Evolutionary conservation across 768 basidiomycete genomes (phyloP), one percentile per base, ranked within the genome.

Genomic region (Sistotremastrum niveocremeum): DNA sequence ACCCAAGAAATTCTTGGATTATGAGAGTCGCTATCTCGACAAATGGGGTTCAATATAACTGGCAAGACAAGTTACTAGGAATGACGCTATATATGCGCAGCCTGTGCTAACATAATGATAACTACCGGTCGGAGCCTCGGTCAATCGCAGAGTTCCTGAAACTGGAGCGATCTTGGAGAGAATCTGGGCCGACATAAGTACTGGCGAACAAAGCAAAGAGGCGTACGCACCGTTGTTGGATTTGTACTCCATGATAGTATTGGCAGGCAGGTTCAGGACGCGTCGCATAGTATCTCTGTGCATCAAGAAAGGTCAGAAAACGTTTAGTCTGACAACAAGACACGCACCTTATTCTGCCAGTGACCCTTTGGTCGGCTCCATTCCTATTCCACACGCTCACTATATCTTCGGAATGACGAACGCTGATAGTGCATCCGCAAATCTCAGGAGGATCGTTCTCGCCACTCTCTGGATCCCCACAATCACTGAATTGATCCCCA

Each of bases 361-460:
- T 77, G 33, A 83, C 71, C 54, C 79, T 83, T 12, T 69, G 61
- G 54, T 93, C 86, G 5, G 69, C 76, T 53, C 89, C 90, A 47
- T 80, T 71, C 53, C 81, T 76, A 58, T 93, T 91, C 94, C 94
- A 98, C 20, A 98, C 57, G 53, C 82, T 85, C 46, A 98, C 69
- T 50, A 97, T 94, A 58, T 97, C 94, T 67, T 98, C 94, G 52
- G 77, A 84, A 64, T 86, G 83, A 54, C 94, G 66, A 46, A 94
- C 90, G 58, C 86, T 90, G 58, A 98, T 83, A 32, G 93, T 97
- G 59, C 88, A 90, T 37, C 93, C 94, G 56, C 90, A 91, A 34
- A 98, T 88, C 60, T 89, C 84, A 12, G 83, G 82, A 72, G 72
- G 77, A 31, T 78, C 76, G 33, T 61, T 63, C 32, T 54, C 62